Conservation (phyloP, 495 filamentous ascomycete species). For the Trichoderma erinaceum region DNA sequence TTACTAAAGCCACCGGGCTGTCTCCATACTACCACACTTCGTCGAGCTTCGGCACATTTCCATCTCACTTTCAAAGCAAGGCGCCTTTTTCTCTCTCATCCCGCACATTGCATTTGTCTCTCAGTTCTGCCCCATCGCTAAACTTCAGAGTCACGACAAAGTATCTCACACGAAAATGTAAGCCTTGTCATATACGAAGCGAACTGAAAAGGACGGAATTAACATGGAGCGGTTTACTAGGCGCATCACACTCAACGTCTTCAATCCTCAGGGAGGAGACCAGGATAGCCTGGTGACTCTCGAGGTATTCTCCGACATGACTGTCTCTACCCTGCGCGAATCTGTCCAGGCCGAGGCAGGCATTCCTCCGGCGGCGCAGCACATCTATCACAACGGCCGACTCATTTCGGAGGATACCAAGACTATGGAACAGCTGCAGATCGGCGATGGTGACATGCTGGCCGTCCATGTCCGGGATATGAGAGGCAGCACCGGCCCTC, state of each 20-base stretch:
- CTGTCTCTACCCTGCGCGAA: conserved; percentile 78
- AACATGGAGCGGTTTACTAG: conserved; percentile 30
- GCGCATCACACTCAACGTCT: conserved; percentile 84
- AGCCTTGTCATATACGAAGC: background rate
- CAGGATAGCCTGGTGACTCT: conserved; percentile 78
- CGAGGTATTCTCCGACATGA: conserved; percentile 78
- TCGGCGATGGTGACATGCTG: conserved; percentile 89
- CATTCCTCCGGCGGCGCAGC: conserved; percentile 52
- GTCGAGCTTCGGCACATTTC: no score
- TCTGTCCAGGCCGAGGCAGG: conserved; percentile 58
- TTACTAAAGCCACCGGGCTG: no score
- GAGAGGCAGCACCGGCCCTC: conserved; percentile 36
- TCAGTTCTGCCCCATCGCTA: background rate
- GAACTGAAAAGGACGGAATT: background rate
- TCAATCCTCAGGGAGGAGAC: conserved; percentile 53
- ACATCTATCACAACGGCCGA: conserved; percentile 84
- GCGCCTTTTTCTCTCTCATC: background rate
- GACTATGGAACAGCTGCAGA: conserved; percentile 73
- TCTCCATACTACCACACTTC: no score
- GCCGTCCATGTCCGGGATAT: conserved; percentile 67
- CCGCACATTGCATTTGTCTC: background rate
- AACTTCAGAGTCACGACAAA: background rate
- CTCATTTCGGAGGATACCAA: conserved; percentile 69
- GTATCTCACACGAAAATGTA: background rate
- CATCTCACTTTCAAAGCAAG: no score